Evolutionary conservation across 805 yeast species (phyloP).

Genomic region (Isabelozyma heimii): DNA sequence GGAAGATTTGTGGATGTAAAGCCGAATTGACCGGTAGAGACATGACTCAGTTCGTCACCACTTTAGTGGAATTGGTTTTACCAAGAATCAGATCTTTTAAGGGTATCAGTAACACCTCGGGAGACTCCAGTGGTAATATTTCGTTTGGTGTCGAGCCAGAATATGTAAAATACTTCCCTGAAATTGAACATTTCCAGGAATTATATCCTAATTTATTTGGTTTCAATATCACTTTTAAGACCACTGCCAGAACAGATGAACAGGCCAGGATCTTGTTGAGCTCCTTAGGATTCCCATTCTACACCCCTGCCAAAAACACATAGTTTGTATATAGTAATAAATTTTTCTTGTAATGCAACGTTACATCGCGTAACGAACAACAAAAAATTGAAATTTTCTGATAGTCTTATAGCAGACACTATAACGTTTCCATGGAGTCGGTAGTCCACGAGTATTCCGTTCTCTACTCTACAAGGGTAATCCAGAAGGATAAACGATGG

Average conservation of each 20-base stretch:
- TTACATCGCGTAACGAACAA: not conserved
- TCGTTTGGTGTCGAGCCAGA: conserved; percentile 79
- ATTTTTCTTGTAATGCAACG: not conserved
- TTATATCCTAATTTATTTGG: conserved; percentile 86
- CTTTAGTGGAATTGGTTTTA: conserved; percentile 86
- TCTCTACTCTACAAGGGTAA: conserved; percentile 43
- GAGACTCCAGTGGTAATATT: conserved; percentile 83
- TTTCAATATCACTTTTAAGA: conserved; percentile 78
- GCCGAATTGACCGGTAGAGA: conserved; percentile 73
- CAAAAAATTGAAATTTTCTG: no score
- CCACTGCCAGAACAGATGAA: conserved; percentile 84
- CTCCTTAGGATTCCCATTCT: conserved; percentile 79
- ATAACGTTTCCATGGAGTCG: conserved; percentile 16
- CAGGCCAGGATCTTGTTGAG: conserved; percentile 86
- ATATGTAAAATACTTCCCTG: conserved; percentile 84
- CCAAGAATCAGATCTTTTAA: conserved; percentile 88
- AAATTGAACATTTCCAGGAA: conserved; percentile 86
- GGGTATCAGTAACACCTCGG: conserved; percentile 74
- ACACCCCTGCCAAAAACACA: conserved; percentile 13
- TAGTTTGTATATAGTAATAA: not conserved
- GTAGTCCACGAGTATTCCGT: conserved; percentile 46
- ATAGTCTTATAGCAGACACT: no score
- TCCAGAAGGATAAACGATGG: conserved; percentile 51
- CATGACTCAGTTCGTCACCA: conserved; percentile 80
- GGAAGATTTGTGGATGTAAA: conserved; percentile 90